Percentiles rank a stretch among this genome's conserved stretches.
Conservation (phyloP, 495 filamentous ascomycete genomes). For the Evernia prunastri region DNA sequence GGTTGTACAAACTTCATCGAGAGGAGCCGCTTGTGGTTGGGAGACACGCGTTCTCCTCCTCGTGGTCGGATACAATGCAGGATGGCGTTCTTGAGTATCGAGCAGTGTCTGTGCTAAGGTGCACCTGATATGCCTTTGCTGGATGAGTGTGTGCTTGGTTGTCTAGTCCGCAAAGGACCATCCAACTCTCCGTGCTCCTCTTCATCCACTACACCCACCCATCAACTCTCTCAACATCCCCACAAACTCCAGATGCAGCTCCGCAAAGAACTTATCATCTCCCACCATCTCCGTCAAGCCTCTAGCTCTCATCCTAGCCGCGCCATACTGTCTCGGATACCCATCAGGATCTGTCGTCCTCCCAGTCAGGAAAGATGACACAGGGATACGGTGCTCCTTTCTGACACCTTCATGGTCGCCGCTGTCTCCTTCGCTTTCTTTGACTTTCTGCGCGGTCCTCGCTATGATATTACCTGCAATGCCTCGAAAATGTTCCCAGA, state of each 20-base stretch:
- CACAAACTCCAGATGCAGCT: constrained; percentile 76
- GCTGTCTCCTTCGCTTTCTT: constrained; percentile 9
- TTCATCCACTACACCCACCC: constrained; percentile 39
- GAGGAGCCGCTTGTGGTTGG: neutral
- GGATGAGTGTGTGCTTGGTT: neutral
- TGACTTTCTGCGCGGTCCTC: constrained; percentile 41
- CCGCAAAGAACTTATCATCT: constrained; percentile 78
- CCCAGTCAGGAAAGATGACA: constrained; percentile 59
- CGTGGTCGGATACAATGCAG: neutral
- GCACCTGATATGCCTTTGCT: neutral
- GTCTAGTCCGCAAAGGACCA: neutral
- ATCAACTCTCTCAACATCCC: constrained; percentile 62
- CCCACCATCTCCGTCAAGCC: constrained; percentile 83
- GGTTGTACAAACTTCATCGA: neutral
- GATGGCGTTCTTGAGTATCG: neutral
- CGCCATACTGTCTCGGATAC: constrained; percentile 43
- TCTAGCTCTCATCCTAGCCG: constrained; percentile 53
- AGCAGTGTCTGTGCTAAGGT: neutral
- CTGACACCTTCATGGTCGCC: neutral
- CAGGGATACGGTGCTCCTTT: constrained; percentile 35
- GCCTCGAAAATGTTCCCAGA: constrained; percentile 68
- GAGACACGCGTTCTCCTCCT: neutral
- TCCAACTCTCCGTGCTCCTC: neutral
- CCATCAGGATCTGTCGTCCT: constrained; percentile 54
- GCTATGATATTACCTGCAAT: constrained; percentile 70